phyloP scores from a whole-genome alignment of 306 rosid genomes.

The Trichosanthes cucumerina region DNA sequence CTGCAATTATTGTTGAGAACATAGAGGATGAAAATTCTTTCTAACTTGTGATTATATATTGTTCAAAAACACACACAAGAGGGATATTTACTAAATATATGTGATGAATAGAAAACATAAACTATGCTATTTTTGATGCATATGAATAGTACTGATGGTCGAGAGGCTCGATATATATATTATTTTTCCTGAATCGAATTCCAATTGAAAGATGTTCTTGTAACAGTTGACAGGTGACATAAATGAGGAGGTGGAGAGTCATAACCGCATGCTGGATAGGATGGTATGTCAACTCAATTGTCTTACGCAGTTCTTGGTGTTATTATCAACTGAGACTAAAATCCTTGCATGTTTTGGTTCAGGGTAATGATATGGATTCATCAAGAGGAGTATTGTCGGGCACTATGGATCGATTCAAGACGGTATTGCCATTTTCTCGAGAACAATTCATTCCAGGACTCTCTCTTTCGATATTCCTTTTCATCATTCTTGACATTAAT shows the following conservation, averaged over 20 bases:
- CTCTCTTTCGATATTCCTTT: not conserved
- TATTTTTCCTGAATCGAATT: not conserved
- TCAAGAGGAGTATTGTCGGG: slow-evolving; percentile 90
- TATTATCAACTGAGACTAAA: not conserved
- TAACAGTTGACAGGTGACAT: slow-evolving; percentile 89
- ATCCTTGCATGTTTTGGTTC: not conserved
- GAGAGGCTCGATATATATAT: not conserved
- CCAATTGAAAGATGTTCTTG: not conserved
- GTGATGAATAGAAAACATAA: not conserved
- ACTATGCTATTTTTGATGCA: not conserved
- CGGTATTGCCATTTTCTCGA: slow-evolving; percentile 29
- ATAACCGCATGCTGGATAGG: slow-evolving; percentile 74
- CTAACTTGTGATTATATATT: not conserved
- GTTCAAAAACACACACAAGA: not conserved
- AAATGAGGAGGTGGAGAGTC: slow-evolving; percentile 83
- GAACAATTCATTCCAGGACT: not conserved
- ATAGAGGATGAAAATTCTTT: not conserved
- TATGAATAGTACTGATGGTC: not conserved
- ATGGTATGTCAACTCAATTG: slow-evolving; percentile 48
- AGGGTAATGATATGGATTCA: slow-evolving; percentile 95
- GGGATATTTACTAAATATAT: not conserved
- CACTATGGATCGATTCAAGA: slow-evolving; percentile 90
- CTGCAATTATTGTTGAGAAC: not conserved
- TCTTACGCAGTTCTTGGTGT: not conserved
- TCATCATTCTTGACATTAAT: not conserved